These are phyloP conservation scores for Pistacia integerrima DNA, from an alignment of 345 rosid species.

Conservation along the genomic window DNA sequence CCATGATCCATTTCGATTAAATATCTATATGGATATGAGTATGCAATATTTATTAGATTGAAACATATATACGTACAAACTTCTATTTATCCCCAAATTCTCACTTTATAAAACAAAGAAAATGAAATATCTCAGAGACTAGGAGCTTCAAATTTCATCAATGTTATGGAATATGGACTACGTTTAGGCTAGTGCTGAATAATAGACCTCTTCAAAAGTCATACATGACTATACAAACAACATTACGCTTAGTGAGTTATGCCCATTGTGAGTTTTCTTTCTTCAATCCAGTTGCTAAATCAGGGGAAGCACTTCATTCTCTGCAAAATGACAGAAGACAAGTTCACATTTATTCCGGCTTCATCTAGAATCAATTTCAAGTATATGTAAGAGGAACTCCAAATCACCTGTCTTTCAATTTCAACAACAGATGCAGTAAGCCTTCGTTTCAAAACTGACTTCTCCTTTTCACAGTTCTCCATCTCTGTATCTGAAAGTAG, in stretches of 20 bases:
- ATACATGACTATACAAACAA: not conserved
- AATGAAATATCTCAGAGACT: not conserved
- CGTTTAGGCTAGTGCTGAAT: not conserved
- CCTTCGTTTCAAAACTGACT: conserved; percentile 63
- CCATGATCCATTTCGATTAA: too few relatives aligned
- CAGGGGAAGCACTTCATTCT: conserved; percentile 97
- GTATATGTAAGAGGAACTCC: conserved; percentile 1
- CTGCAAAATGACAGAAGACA: conserved; percentile 51
- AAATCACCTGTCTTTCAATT: conserved; percentile 87
- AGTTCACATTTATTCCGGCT: not conserved
- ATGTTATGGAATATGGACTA: not conserved
- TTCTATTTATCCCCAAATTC: too few relatives aligned
- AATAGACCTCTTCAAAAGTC: not conserved
- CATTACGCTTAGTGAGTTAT: conserved; percentile 11
- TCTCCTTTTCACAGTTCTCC: conserved; percentile 74
- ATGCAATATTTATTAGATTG: too few relatives aligned
- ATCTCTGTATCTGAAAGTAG: conserved; percentile 58
- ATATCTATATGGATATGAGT: too few relatives aligned
- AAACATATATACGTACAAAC: too few relatives aligned
- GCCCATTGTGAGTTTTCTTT: not conserved
- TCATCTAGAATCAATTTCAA: conserved; percentile 21
- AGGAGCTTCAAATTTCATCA: not conserved
- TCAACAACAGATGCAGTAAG: conserved; percentile 82
- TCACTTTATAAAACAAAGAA: not conserved
- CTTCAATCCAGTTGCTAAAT: conserved; percentile 26